phyloP scores from a whole-genome alignment of 2,329 filamentous ascomycete species.

The Chalaropsis ovoidea region DNA sequence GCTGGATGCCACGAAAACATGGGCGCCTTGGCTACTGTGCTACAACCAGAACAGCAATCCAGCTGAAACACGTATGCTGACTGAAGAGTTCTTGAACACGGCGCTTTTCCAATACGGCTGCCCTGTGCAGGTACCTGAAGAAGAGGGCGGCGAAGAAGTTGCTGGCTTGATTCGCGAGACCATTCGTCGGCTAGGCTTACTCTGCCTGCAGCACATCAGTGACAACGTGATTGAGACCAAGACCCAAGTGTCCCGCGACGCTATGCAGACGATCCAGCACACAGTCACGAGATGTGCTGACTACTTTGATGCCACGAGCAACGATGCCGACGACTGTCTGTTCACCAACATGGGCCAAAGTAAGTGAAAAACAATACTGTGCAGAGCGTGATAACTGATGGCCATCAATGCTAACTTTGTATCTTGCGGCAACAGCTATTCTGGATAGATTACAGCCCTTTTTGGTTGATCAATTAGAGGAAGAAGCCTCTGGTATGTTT shows the following conservation, averaged over 20 bases:
- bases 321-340: conserved; percentile 30
- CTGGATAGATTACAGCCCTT: conserved; percentile 43
- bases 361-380: conserved; percentile 30
- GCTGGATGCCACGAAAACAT: conserved; percentile 33
- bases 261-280: conserved; percentile 37
- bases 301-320: conserved; percentile 34
- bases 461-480: conserved; percentile 48
- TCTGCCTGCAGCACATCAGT: conserved; percentile 40
- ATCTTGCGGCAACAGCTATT: conserved; percentile 32
- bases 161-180: conserved; percentile 32
- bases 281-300: conserved; percentile 37
- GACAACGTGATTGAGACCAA: conserved; percentile 39
- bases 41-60: conserved; percentile 30
- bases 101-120: conserved; percentile 36
- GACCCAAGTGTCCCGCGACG: conserved; percentile 36
- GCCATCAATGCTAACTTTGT: neutral
- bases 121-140: conserved; percentile 29
- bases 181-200: conserved; percentile 36
- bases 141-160: conserved; percentile 31
- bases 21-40: conserved; percentile 43
- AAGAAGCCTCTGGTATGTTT: conserved; percentile 50
- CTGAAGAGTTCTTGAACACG: conserved; percentile 38
- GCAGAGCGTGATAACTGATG: neutral
- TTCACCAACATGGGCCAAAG: conserved; percentile 34
- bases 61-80: conserved; percentile 34